These are phyloP conservation scores for Urochloa ruziziensis DNA, from an alignment of 176 grass and related monocot genomes.

Conservation along the genomic window DNA sequence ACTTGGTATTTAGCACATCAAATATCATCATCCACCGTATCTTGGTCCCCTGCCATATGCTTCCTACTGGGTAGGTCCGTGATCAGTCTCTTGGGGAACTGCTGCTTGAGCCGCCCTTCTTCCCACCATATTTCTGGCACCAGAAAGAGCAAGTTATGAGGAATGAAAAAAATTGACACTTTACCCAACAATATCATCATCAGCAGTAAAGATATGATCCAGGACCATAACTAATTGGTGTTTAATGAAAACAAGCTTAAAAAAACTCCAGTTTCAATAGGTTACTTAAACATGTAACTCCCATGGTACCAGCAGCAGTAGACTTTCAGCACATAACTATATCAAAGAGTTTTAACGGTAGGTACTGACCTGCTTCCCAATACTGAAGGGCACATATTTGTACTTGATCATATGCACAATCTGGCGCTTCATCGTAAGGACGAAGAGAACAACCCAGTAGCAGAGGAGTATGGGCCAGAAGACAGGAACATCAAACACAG, in stretches of 20 bases:
- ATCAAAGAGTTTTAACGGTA: not conserved
- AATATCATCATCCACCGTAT: constrained; percentile 30
- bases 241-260: not conserved
- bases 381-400: constrained; percentile 74
- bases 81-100: constrained; percentile 59
- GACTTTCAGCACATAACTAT: not conserved
- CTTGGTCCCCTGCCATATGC: constrained; percentile 22
- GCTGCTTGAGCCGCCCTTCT: constrained; percentile 59
- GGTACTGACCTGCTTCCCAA: constrained; percentile 78
- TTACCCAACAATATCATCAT: not conserved
- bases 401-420: constrained; percentile 96
- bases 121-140: constrained; percentile 71
- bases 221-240: not conserved
- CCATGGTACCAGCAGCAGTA: not conserved
- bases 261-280: not conserved
- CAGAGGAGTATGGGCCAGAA: constrained; percentile 95
- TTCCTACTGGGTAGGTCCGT: not conserved
- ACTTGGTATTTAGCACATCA: constrained; percentile 54
- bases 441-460: constrained; percentile 92
- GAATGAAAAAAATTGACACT: not conserved
- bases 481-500: constrained; percentile 93
- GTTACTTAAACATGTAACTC: not conserved
- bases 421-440: constrained; percentile 93
- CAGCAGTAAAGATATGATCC: too few species aligned
- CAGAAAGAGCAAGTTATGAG: not conserved